Evolutionary conservation across 805 yeast species (phyloP).

Genomic region (Ogataea allantospora): DNA sequence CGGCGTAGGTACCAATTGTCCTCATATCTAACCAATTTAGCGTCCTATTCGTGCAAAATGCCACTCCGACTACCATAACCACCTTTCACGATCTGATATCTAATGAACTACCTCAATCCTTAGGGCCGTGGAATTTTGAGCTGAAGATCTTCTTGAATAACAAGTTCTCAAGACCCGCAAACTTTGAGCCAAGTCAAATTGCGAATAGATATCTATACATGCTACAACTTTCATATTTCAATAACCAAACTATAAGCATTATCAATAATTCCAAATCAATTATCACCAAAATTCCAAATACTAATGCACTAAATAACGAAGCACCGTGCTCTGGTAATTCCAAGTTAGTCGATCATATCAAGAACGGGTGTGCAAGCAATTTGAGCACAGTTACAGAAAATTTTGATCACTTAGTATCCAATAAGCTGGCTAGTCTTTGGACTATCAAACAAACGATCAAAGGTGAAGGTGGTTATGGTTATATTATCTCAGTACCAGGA

Average conservation of each 20-base stretch:
- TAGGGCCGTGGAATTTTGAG: conserved; percentile 69
- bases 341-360: conserved; percentile 28
- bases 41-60: conserved; percentile 41
- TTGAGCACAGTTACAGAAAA: conserved; percentile 39
- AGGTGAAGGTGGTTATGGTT: conserved; percentile 74
- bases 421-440: conserved; percentile 71
- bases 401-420: conserved; percentile 52
- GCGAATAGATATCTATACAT: conserved; percentile 48
- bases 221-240: conserved; percentile 48
- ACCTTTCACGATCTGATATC: conserved; percentile 69
- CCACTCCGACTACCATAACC: conserved; percentile 59
- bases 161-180: conserved; percentile 45
- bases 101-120: conserved; percentile 59
- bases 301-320: conserved; percentile 12
- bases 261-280: conserved; percentile 43
- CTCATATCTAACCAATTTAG: conserved; percentile 21
- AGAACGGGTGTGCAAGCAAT: conserved; percentile 52
- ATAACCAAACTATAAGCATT: conserved; percentile 46
- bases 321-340: conserved; percentile 21
- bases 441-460: conserved; percentile 60
- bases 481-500: conserved; percentile 43
- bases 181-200: conserved; percentile 36
- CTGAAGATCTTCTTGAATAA: conserved; percentile 68
- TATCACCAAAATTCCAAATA: conserved; percentile 31
- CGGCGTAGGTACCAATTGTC: conserved; percentile 30